Percentiles rank a stretch among this genome's conserved stretches.
Conservation (phyloP, 345 rosid genomes). For the Lepidium aucheri region DNA sequence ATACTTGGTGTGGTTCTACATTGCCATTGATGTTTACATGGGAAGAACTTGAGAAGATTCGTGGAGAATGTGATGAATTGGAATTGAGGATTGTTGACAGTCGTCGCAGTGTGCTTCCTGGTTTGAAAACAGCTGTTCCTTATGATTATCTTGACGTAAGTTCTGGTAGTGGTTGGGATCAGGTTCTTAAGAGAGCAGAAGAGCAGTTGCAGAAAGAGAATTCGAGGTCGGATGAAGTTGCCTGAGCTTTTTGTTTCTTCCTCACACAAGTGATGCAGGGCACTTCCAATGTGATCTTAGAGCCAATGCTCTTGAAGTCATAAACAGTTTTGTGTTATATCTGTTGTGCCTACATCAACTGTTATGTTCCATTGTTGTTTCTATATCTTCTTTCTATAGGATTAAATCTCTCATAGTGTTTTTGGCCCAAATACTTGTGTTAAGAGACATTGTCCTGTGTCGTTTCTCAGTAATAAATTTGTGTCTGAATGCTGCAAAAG, state of each 20-base stretch:
- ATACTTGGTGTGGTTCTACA: constrained; percentile 78
- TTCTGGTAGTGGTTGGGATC: constrained; percentile 78
- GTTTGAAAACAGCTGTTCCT: constrained; percentile 65
- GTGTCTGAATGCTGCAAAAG: neutral
- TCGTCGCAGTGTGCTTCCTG: constrained; percentile 44
- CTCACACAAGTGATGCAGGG: neutral
- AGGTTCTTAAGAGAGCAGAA: constrained; percentile 54
- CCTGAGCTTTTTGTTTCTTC: constrained; percentile 18
- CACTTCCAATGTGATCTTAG: neutral
- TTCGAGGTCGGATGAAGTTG: constrained; percentile 17
- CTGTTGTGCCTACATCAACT: neutral
- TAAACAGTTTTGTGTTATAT: too few species aligned
- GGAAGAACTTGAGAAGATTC: constrained; percentile 59
- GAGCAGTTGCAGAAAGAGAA: constrained; percentile 35
- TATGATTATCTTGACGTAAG: constrained; percentile 59
- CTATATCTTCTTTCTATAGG: neutral
- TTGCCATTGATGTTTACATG: constrained; percentile 63
- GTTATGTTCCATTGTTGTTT: neutral
- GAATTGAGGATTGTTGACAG: constrained; percentile 68
- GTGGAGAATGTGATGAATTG: constrained; percentile 16
- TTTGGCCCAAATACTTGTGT: neutral
- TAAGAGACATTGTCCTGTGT: neutral
- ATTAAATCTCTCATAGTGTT: neutral
- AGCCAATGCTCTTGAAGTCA: neutral
- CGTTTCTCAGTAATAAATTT: neutral